Evolutionary conservation across 2,329 filamentous ascomycete species (phyloP), one percentile per base, ranked within the genome.

Genomic region (Lecanoromycetidae sp.): DNA sequence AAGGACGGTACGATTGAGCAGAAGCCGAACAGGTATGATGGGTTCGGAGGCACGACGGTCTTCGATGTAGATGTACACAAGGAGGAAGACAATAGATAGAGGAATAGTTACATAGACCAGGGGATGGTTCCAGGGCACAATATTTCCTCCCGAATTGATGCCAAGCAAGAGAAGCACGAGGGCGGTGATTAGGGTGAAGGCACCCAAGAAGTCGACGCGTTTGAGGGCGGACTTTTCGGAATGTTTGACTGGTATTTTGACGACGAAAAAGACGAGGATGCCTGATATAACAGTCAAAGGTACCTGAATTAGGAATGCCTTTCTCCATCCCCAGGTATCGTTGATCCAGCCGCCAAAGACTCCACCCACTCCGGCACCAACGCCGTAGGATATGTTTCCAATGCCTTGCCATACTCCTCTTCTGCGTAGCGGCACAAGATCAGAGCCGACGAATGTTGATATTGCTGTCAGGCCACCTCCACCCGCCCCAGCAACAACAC

Each of bases 391-490:
- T 40, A 94, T 73, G 62, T 94, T 94, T 2, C 84, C 85, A 39
- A 93, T 70, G 2, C 88, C 87, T 61, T 94, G 87, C 60, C 84
- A 77, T 10, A 94, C 66, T 2, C 87, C 87, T 49, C 87, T 72
- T 53, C 79, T 79, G 23, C 87, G 74, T 42, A 88, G 64, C 0
- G 84, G 83, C 6, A 88, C 75, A 46, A 88, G 63, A 60, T 88
- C 84, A 2, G 77, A 81, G 10, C 66, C 77, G 27, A 87, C 65
- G 57, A 87, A 82, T 0, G 82, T 84, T 4, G 46, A 46, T 17
- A 55, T 55, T 13, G 53, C 52, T 5, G 37, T 52, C 8, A 55
- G 32, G 4, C 53, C 52, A 15, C 53, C 53, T 3, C 87, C 87
- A 15, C 87, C 87, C 37, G 90, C 76, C 3, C 88, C 87, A 2